These are phyloP conservation scores for Saccharomyces eubayanus DNA, from an alignment of 805 yeast species.

Conservation along the genomic window DNA sequence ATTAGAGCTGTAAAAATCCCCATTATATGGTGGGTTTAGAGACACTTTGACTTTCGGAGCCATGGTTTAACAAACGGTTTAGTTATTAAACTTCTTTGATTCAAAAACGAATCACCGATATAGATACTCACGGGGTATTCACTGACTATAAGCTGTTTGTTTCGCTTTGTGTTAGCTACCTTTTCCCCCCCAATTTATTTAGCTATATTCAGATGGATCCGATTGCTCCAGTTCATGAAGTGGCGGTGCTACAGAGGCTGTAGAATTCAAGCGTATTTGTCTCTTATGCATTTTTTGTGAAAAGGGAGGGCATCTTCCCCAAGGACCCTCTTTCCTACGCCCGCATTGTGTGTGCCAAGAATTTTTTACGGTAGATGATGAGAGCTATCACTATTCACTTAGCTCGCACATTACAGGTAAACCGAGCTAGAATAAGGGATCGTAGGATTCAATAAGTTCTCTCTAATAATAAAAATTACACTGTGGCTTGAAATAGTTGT, in stretches of 20 bases:
- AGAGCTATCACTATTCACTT: not conserved
- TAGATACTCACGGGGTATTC: not conserved
- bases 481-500: not conserved
- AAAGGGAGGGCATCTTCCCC: not conserved
- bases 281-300: not conserved
- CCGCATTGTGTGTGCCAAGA: not conserved
- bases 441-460: not conserved
- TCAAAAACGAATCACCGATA: not conserved
- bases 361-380: not conserved
- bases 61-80: constrained; percentile 9
- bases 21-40: constrained; percentile 24
- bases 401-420: not conserved
- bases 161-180: not conserved
- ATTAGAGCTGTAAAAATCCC: constrained; percentile 23
- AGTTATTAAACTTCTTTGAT: not conserved
- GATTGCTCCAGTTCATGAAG: not conserved
- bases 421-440: not conserved
- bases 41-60: constrained; percentile 15
- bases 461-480: not conserved
- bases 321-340: not conserved
- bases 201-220: not conserved
- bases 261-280: not conserved
- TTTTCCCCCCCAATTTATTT: not conserved
- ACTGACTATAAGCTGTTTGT: not conserved
- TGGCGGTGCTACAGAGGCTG: not conserved